Evolutionary conservation across 148 eudicot genomes (phyloP).

Genomic region (Vaccinium vitisidaea): DNA sequence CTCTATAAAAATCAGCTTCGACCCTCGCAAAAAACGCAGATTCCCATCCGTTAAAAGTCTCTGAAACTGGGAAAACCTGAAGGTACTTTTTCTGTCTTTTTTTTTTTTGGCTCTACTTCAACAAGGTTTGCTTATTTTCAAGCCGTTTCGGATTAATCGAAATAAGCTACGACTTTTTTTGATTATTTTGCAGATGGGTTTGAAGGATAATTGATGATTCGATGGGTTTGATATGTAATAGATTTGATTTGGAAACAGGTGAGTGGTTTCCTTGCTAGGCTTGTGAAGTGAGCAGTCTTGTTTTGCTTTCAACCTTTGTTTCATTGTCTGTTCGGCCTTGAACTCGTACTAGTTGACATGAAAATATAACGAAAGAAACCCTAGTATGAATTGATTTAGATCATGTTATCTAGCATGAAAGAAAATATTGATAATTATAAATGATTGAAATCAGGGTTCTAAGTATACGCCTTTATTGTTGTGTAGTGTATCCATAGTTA

Average conservation of each 20-base stretch:
- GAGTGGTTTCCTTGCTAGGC: constrained; percentile 23
- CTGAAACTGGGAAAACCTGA: no score
- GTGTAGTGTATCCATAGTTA: no score
- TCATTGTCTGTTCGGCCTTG: constrained; percentile 22
- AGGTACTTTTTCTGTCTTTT: neutral
- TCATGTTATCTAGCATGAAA: neutral
- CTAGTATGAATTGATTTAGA: neutral
- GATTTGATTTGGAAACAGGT: neutral
- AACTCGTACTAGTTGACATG: neutral
- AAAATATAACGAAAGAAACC: neutral
- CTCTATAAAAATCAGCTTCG: neutral
- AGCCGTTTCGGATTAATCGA: neutral
- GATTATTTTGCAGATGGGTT: neutral
- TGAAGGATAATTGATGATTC: neutral
- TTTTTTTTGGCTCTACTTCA: neutral
- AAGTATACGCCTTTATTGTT: no score
- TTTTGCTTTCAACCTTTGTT: constrained; percentile 9
- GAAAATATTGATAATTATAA: no score
- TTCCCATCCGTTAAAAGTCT: no score
- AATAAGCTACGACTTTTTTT: neutral
- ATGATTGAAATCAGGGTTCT: no score
- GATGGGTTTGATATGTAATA: neutral
- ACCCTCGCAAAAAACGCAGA: no score
- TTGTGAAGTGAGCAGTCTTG: constrained; percentile 14
- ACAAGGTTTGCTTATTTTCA: neutral